Evolutionary conservation across 2,329 filamentous ascomycete species (phyloP), one percentile per base, ranked within the genome.

Genomic region (Fusarium decemcellulare): DNA sequence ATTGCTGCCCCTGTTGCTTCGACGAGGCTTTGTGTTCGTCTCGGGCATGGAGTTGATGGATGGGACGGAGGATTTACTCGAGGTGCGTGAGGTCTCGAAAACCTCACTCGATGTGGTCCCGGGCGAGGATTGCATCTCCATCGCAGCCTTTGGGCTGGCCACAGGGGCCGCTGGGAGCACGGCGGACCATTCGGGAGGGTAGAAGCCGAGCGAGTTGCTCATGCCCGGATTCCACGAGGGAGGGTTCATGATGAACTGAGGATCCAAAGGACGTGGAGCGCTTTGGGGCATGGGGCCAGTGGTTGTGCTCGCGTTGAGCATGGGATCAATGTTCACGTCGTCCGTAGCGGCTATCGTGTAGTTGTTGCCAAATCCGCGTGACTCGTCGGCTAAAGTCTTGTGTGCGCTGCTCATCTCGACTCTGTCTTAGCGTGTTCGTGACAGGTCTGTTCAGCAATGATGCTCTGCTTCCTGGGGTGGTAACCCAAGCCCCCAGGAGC

Each of bases 21-120:
- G 40, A 1, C 56, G 43, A 6, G 51, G 23, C 10, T 67, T 67
- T 5, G 23, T 12, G 2, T 8, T 12, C 2, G 40, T 40, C 14
- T 62, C 58, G 16, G 59, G 30, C 2, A 15, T 7, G 1, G 57
- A 70, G 10, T 60, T 37, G 4, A 57, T 2, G 6, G 68, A 69
- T 14, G 61, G 58, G 6, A 67, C 16, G 4, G 72, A 73, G 1
- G 68, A 71, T 29, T 69, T 70, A 51, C 71, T 74, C 16, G 67
- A 74, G n/a, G 58, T 59, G 7, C 51, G 54, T 11, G 72, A 72
- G 32, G 59, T 14, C 11, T 29, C 42, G 30, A 63, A 62, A 1
- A 30, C 15, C 14, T 67, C 67, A 14, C 52, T 63, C 1, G 42
- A 47, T 2, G 39, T 14, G 1, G 67, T 61, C 23, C 55, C 34